Conservation (phyloP, 352 stramenopile species). For the Pythium plurisporium region DNA sequence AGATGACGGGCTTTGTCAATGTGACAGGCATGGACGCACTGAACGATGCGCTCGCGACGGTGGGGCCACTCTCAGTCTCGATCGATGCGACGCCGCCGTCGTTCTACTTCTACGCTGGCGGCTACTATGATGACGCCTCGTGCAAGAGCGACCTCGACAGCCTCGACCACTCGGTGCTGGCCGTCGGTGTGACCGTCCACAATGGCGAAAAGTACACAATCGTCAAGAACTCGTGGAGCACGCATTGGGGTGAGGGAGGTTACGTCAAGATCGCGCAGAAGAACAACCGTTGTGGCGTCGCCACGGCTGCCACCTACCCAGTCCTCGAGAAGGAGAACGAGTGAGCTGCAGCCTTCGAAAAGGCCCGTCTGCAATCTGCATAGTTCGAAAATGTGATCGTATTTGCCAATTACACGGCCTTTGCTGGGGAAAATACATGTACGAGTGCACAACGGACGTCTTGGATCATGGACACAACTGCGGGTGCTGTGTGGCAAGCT, state of each 20-base stretch:
- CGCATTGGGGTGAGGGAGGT: constrained; percentile 90
- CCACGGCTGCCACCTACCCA: constrained; percentile 84
- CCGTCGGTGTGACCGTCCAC: constrained; percentile 87
- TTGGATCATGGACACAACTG: too few species aligned
- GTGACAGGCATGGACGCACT: constrained; percentile 69
- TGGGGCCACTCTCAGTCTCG: constrained; percentile 86
- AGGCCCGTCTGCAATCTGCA: too few species aligned
- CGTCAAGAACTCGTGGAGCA: constrained; percentile 95
- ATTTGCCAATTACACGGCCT: too few species aligned
- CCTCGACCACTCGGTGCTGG: constrained; percentile 90
- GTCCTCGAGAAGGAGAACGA: constrained; percentile 34
- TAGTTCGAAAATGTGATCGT: too few species aligned
- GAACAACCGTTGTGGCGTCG: constrained; percentile 94
- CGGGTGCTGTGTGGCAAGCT: too few species aligned
- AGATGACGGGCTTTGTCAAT: constrained; percentile 78
- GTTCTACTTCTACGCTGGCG: constrained; percentile 89
- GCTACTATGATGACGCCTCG: constrained; percentile 78
- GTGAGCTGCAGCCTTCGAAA: too few species aligned
- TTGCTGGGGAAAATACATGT: too few species aligned
- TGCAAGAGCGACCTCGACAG: constrained; percentile 91
- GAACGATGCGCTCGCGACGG: constrained; percentile 72
- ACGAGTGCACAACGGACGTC: too few species aligned
- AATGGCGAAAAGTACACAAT: constrained; percentile 92
- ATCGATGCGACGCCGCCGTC: constrained; percentile 81
- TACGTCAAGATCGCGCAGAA: constrained; percentile 92